phyloP scores from a whole-genome alignment of 257 asterid species.

The Petunia axillaris region DNA sequence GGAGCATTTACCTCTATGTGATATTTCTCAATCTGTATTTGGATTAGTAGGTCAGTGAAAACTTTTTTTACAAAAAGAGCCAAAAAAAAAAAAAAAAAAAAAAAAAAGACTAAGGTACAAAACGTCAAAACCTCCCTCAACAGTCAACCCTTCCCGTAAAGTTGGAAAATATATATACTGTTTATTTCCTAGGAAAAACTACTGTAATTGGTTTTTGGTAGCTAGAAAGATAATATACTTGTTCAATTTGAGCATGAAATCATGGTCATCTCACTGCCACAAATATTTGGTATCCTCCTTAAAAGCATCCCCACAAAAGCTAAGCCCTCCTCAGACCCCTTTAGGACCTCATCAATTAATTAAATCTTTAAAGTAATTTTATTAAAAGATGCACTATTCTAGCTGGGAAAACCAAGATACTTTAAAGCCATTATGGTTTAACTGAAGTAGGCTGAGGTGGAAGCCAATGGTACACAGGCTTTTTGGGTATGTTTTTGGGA shows the following conservation, averaged over 20 bases:
- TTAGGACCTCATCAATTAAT: neutral
- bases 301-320: constrained; percentile 18
- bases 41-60: too few species aligned
- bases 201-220: neutral
- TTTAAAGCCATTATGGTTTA: neutral
- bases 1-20: too few species aligned
- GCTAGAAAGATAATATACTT: neutral
- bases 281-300: neutral
- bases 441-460: constrained; percentile 3
- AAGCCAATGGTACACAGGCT: constrained; percentile 11
- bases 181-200: too few species aligned
- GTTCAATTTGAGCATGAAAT: neutral
- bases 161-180: too few species aligned
- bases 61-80: too few species aligned
- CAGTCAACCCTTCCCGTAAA: too few species aligned
- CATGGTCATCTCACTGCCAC: constrained; percentile 19
- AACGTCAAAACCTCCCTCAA: too few species aligned
- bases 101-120: too few species aligned
- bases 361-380: constrained; percentile 12
- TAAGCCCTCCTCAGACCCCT: neutral
- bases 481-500: constrained; percentile 16
- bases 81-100: too few species aligned
- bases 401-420: neutral
- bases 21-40: too few species aligned
- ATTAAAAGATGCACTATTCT: constrained; percentile 17